Percentiles rank a stretch among this genome's conserved stretches.
Conservation (phyloP, 2,329 filamentous ascomycete genomes). For the Sclerotinia sclerotiorum region DNA sequence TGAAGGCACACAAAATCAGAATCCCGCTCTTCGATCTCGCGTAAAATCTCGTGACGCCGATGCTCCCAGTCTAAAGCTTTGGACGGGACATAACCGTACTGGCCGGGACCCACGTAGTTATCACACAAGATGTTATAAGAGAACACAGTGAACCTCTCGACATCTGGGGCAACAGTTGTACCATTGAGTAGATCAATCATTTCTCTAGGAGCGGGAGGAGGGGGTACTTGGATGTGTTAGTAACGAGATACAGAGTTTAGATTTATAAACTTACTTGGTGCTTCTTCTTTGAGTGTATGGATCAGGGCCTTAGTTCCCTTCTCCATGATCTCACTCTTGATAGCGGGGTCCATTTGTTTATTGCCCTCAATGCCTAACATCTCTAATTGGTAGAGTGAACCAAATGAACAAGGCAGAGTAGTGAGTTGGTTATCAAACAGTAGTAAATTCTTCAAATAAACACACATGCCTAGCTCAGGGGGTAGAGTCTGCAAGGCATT, state of each 20-base stretch:
- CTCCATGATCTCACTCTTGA: conserved; percentile 82
- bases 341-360: conserved; percentile 71
- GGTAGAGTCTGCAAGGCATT: conserved; percentile 83
- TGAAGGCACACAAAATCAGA: conserved; percentile 92
- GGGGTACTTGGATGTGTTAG: conserved; percentile 58
- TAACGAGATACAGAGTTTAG: conserved; percentile 3
- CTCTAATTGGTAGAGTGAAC: conserved; percentile 84
- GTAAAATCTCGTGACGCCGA: conserved; percentile 76
- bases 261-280: conserved; percentile 65
- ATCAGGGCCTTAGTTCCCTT: conserved; percentile 85
- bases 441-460: conserved; percentile 79
- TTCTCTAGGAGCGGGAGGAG: conserved; percentile 73
- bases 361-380: conserved; percentile 92
- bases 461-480: conserved; percentile 94
- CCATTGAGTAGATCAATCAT: conserved; percentile 77
- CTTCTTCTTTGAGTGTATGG: conserved; percentile 76
- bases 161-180: conserved; percentile 48
- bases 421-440: conserved; percentile 89
- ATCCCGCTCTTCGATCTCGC: conserved; percentile 74
- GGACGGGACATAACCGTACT: conserved; percentile 88
- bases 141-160: conserved; percentile 78
- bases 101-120: conserved; percentile 79
- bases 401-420: conserved; percentile 80
- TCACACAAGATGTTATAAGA: conserved; percentile 97
- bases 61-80: conserved; percentile 84